Conservation (phyloP, 148 eudicot species). For the Rhododendron kiyosumense region DNA sequence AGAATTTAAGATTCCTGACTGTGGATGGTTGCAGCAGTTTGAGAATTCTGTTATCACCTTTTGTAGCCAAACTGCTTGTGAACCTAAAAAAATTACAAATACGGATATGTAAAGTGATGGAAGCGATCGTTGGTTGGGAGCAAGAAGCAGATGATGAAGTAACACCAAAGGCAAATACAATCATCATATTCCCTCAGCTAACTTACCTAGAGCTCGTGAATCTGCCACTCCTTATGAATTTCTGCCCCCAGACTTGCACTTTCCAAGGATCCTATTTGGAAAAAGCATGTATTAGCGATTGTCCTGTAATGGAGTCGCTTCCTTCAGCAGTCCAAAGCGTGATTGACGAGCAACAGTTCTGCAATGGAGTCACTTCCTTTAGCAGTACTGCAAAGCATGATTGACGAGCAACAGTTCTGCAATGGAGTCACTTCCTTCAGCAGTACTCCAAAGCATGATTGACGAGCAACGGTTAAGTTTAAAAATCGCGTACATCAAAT, state of each 20-base stretch:
- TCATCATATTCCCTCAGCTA: background rate
- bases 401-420: no score
- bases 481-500: background rate
- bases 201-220: background rate
- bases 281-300: background rate
- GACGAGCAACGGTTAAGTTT: background rate
- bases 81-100: background rate
- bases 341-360: background rate
- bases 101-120: background rate
- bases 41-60: background rate
- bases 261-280: background rate
- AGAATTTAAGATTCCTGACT: background rate
- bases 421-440: no score
- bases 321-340: background rate
- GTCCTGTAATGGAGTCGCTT: background rate
- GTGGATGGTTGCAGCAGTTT: background rate
- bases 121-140: background rate
- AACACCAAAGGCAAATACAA: background rate
- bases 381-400: no score
- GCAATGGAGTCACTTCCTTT: no score
- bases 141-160: background rate
- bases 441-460: no score
- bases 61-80: background rate
- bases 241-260: background rate
- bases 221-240: background rate